These are phyloP conservation scores for Truncatella angustata DNA, from an alignment of 2,329 filamentous ascomycete genomes.

Conservation along the genomic window DNA sequence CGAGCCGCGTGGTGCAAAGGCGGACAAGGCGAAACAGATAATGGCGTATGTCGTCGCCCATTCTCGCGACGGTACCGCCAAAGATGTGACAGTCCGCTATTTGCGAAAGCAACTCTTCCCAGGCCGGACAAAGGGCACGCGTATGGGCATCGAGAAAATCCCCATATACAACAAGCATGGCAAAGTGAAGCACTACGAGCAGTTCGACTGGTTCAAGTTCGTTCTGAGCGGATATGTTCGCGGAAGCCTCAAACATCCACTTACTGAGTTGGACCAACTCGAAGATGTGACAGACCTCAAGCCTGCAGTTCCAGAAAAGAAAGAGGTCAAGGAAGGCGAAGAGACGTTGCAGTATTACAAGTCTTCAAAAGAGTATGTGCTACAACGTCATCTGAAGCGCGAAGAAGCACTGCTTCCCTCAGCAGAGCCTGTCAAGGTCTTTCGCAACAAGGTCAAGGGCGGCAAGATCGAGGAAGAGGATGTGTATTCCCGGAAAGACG, in stretches of 20 bases:
- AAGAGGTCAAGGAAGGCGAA: conserved; percentile 69
- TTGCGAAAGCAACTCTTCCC: conserved; percentile 78
- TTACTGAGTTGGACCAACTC: conserved; percentile 71
- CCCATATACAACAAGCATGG: conserved; percentile 75
- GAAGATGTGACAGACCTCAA: conserved; percentile 79
- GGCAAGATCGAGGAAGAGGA: conserved; percentile 72
- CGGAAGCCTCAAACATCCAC: conserved; percentile 45
- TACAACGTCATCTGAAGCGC: conserved; percentile 82
- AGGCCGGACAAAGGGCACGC: conserved; percentile 83
- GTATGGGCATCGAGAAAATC: conserved; percentile 76
- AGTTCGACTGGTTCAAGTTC: conserved; percentile 85
- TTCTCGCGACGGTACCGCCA: conserved; percentile 81
- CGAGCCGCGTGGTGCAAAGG: conserved; percentile 78
- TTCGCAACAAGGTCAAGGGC: conserved; percentile 72
- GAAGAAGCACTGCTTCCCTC: conserved; percentile 80
- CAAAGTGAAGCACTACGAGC: conserved; percentile 72
- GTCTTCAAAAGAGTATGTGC: conserved; percentile 76
- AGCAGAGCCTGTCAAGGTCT: conserved; percentile 70
- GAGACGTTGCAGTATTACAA: conserved; percentile 90
- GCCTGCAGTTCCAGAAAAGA: conserved; percentile 69
- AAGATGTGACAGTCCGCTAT: conserved; percentile 92
- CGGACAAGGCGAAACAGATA: conserved; percentile 83
- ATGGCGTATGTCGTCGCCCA: conserved; percentile 87
- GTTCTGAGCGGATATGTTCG: conserved; percentile 71
- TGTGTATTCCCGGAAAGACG: conserved; percentile 76